Base-by-base conservation (phyloP, 805 yeast genomes). In the Kodamaea kaohsiungensis region DNA sequence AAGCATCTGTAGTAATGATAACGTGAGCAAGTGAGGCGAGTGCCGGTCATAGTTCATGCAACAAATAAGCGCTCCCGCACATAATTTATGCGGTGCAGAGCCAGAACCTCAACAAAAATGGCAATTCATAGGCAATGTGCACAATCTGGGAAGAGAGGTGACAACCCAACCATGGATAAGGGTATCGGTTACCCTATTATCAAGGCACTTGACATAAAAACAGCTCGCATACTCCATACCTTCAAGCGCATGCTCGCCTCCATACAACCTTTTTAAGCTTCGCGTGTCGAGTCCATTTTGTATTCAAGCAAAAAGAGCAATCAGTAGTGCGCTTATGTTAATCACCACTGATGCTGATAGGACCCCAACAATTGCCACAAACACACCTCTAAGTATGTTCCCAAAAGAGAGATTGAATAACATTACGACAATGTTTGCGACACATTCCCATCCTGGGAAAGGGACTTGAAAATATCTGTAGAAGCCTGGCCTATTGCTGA, bases 331-430 rank as follows among this genome's bases (percentile, higher is more conserved):
- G 35, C 13, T 30, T 30, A 30, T 9, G 35, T 30, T 30, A 12
- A 12, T 12, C 35, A 22, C 35, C 35, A 30, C 35, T 10, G 35
- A 30, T 30, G 13, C 35, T 12, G 13, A 30, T 30, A 30, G 25
- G 35, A 30, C 35, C 35, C 35, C 35, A 30, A 30, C 35, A 22
- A 22, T 22, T 22, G 25, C 25, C 25, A 30, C 35, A 30, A 30
- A 30, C 35, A 9, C 35, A 30, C 13, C 25, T 4, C 25, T 22
- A 22, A 6, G 25, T 22, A 22, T 22, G 25, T 22, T 22, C 45
- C 45, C 25, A 17, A 40, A 40, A 10, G 7, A 40, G 45, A 40
- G 45, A 40, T 40, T 40, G 45, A 40, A 40, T 40, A 40, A 40
- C 45, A 40, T 17, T 40, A 40, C 45, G 45, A 40, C 45, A 40